phyloP scores from a whole-genome alignment of 2,329 filamentous ascomycete genomes.

The Aureobasidium sp. region DNA sequence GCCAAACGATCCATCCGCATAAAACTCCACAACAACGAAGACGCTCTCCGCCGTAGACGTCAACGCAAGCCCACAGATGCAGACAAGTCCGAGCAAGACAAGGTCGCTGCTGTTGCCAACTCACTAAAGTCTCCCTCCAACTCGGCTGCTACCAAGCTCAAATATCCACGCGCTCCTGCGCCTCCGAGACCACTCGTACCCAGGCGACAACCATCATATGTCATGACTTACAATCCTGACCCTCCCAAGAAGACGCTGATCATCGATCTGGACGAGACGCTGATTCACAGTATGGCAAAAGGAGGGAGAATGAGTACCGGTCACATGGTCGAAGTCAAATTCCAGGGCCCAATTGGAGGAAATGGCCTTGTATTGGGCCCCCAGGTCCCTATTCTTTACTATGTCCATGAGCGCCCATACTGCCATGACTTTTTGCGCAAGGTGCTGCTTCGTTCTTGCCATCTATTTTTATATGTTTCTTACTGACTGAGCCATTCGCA shows the following conservation, averaged over 20 bases:
- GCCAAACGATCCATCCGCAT: conserved; percentile 79
- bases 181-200: conserved; percentile 88
- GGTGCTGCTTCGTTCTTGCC: conserved; percentile 37
- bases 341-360: conserved; percentile 49
- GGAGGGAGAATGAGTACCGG: conserved; percentile 92
- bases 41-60: conserved; percentile 44
- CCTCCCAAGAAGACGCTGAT: conserved; percentile 85
- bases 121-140: conserved; percentile 93
- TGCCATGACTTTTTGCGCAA: conserved; percentile 94
- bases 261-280: conserved; percentile 89
- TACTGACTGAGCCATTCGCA: conserved; percentile 31
- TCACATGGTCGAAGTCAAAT: conserved; percentile 93
- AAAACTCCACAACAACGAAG: conserved; percentile 71
- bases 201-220: conserved; percentile 80
- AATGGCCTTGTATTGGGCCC: conserved; percentile 65
- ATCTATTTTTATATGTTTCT: background rate
- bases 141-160: conserved; percentile 59
- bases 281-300: conserved; percentile 97
- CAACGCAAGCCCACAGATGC: conserved; percentile 20
- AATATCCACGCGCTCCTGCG: conserved; percentile 82
- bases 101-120: conserved; percentile 50
- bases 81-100: conserved; percentile 25
- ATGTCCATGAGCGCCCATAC: conserved; percentile 94
- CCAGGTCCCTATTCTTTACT: conserved; percentile 95
- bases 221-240: conserved; percentile 50